Evolutionary conservation across 805 yeast species (phyloP).

Genomic region (Wickerhamiella musiphila): DNA sequence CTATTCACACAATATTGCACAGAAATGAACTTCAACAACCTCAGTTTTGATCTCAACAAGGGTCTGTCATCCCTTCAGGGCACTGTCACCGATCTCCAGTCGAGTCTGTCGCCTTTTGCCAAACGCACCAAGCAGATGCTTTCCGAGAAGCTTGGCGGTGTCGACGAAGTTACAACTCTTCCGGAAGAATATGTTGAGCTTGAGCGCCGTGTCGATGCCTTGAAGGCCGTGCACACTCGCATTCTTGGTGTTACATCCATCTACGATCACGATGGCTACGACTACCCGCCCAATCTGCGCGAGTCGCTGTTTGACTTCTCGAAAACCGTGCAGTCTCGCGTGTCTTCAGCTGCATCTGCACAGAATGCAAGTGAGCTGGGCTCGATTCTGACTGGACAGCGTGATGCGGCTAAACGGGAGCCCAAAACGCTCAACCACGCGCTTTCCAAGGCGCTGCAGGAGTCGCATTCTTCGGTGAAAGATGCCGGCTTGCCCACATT

Average conservation of each 20-base stretch:
- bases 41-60: slow-evolving; percentile 23
- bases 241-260: slow-evolving; percentile 35
- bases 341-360: slow-evolving; percentile 52
- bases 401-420: slow-evolving; percentile 20
- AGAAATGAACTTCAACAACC: too few species aligned
- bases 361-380: slow-evolving; percentile 71
- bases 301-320: slow-evolving; percentile 66
- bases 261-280: slow-evolving; percentile 65
- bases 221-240: slow-evolving; percentile 48
- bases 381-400: slow-evolving; percentile 32
- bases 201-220: slow-evolving; percentile 56
- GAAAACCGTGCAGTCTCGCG: slow-evolving; percentile 44
- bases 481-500: slow-evolving; percentile 33
- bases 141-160: slow-evolving; percentile 65
- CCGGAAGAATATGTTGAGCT: slow-evolving; percentile 67
- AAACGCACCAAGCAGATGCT: slow-evolving; percentile 64
- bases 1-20: too few species aligned
- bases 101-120: slow-evolving; percentile 51
- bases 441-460: slow-evolving; percentile 44
- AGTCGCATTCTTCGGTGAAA: slow-evolving; percentile 20
- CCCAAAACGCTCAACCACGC: slow-evolving; percentile 80
- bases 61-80: slow-evolving; percentile 21
- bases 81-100: slow-evolving; percentile 21
- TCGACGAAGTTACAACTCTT: slow-evolving; percentile 66
- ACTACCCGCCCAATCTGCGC: slow-evolving; percentile 58